Percentiles rank a stretch among this genome's conserved stretches.
These are phyloP conservation scores for Phytomonas sp. DNA, from an alignment of 208 protist genomes.

Conservation along the genomic window DNA sequence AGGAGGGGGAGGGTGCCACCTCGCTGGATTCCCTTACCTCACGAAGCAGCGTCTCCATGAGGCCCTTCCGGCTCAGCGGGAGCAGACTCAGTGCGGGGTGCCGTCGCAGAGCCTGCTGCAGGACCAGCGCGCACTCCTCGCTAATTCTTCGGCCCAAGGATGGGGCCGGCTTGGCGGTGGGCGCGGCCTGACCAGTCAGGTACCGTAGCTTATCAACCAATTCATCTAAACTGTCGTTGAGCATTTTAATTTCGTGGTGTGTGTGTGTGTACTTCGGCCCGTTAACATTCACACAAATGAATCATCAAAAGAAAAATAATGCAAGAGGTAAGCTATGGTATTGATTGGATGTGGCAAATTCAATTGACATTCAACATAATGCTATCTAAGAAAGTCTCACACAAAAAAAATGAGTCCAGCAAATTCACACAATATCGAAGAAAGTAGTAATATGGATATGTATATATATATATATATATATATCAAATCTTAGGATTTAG, in stretches of 20 bases:
- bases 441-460: too few relatives aligned
- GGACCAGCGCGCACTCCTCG: constrained; percentile 35
- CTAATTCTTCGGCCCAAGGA: constrained; percentile 20
- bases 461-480: too few relatives aligned
- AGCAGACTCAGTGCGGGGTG: constrained; percentile 36
- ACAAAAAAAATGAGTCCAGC: too few relatives aligned
- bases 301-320: too few relatives aligned
- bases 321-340: too few relatives aligned
- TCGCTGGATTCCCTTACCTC: constrained; percentile 21
- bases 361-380: too few relatives aligned
- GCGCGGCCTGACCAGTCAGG: constrained; percentile 43
- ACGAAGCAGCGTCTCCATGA: constrained; percentile 17
- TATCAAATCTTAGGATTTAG: too few relatives aligned
- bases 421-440: too few relatives aligned
- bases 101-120: constrained; percentile 59
- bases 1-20: constrained; percentile 3
- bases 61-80: constrained; percentile 16
- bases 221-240: constrained; percentile 39
- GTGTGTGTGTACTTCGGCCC: constrained; percentile 3
- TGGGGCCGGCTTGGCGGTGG: constrained; percentile 4
- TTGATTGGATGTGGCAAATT: too few relatives aligned
- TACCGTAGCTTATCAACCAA: constrained; percentile 61
- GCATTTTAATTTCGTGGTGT: constrained; percentile 14
- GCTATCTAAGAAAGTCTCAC: too few relatives aligned
- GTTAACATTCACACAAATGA: background rate